phyloP scores from a whole-genome alignment of 2,329 filamentous ascomycete genomes.

The Aspergillus spinulosporus region DNA sequence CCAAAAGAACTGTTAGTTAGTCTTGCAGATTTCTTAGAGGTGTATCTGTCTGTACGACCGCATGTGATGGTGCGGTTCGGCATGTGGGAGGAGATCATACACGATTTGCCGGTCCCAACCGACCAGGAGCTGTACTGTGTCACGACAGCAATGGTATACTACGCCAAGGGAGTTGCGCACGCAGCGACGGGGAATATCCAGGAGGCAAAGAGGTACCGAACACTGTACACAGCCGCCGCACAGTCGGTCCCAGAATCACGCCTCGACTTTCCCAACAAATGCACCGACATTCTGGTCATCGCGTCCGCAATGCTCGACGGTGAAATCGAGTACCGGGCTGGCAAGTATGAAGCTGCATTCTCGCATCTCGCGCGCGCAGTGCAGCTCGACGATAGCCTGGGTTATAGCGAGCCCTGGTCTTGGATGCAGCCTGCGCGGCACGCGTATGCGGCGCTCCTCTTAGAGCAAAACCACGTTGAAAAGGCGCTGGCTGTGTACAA shows the following conservation, averaged over 20 bases:
- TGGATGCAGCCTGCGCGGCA: constrained; percentile 77
- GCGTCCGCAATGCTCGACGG: constrained; percentile 68
- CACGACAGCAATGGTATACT: constrained; percentile 67
- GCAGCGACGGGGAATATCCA: constrained; percentile 59
- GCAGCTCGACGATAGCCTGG: constrained; percentile 60
- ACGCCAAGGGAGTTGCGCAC: constrained; percentile 67
- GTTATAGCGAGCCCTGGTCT: constrained; percentile 73
- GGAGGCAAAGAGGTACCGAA: constrained; percentile 56
- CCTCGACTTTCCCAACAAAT: constrained; percentile 68
- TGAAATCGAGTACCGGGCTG: constrained; percentile 69
- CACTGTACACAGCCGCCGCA: constrained; percentile 54
- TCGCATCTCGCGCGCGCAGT: constrained; percentile 59
- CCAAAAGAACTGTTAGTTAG: constrained; percentile 67
- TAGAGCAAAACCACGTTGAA: constrained; percentile 63
- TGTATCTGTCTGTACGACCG: constrained; percentile 65
- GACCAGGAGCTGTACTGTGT: constrained; percentile 66
- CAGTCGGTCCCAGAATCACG: constrained; percentile 58
- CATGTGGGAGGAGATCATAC: constrained; percentile 65
- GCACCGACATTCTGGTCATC: constrained; percentile 62
- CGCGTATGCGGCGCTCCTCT: constrained; percentile 67
- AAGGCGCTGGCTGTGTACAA: constrained; percentile 59
- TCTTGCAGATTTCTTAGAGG: constrained; percentile 78
- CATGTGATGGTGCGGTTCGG: constrained; percentile 75
- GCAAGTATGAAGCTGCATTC: constrained; percentile 61
- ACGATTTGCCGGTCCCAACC: constrained; percentile 54